A percentile compares a stretch with the other conserved stretches of the same genome.
Conservation (phyloP, 192 early-diverging fungal species). For the Cladochytrium replicatum region DNA sequence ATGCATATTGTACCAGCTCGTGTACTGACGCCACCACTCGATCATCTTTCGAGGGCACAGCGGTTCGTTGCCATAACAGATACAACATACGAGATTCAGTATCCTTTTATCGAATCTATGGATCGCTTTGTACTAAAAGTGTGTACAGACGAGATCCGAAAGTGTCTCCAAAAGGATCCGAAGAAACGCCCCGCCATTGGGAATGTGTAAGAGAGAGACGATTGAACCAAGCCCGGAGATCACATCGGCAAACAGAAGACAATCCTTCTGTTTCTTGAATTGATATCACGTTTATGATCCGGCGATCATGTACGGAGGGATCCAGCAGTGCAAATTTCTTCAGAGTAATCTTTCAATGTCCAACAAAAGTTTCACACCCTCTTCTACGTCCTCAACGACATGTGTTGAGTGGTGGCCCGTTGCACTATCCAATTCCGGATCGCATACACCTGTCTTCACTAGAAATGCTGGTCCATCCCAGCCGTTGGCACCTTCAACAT, state of each 20-base stretch:
- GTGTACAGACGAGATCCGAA: constrained; percentile 47
- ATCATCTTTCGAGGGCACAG: constrained; percentile 47
- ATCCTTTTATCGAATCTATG: constrained; percentile 30
- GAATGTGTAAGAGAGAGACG: too few species aligned
- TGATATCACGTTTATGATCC: too few species aligned
- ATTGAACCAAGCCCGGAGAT: too few species aligned
- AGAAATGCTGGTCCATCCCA: constrained; percentile 26
- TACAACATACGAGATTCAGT: constrained; percentile 55
- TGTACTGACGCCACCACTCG: constrained; percentile 80
- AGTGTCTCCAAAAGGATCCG: constrained; percentile 60
- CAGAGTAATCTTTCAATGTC: constrained; percentile 7
- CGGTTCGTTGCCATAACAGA: constrained; percentile 69
- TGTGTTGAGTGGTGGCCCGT: constrained; percentile 19
- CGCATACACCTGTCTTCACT: constrained; percentile 33
- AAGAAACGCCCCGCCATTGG: constrained; percentile 55
- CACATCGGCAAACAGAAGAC: too few species aligned
- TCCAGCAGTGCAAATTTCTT: too few species aligned
- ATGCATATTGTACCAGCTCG: constrained; percentile 87
- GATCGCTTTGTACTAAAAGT: constrained; percentile 35
- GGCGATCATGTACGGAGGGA: too few species aligned
- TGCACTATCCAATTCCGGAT: constrained; percentile 12
- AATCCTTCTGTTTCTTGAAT: too few species aligned
- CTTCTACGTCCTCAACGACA: constrained; percentile 25
- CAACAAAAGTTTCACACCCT: constrained; percentile 26
- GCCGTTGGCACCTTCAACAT: constrained; percentile 25